Evolutionary conservation across 352 stramenopile genomes (phyloP), one percentile per base, ranked within the genome.

Genomic region (Phytopythium ostracodes): DNA sequence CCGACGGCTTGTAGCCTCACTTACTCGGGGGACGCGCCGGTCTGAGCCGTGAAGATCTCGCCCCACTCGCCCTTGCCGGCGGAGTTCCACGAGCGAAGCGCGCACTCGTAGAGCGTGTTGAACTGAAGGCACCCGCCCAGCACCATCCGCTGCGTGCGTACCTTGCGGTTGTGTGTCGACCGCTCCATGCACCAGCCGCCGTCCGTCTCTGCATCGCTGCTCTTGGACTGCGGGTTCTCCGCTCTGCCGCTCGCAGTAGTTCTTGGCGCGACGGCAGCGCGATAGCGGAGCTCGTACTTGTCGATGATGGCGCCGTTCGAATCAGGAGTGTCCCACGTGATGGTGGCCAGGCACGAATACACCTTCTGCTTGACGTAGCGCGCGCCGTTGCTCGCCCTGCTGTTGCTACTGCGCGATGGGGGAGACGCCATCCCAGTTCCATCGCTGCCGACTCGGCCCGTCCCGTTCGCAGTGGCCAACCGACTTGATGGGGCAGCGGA

Each of bases 241-340:
- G 60, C 54, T 24, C 73, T 73, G 17, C 74, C 68, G 17, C 77
- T 12, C 10, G 10, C 27, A 17, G 5, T 2, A 33, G n/a, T n/a
- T 9, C 33, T 27, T 20, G n/a, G 31, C 2, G 22, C 15, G 51
- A 9, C 33, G 7, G 51, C 20, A 1, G 27, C 44, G 6, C 79
- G 75, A 59, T 87, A 83, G 40, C 80, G 80, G 20, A 88, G 62
- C 66, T 91, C 81, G 67, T 87, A 89, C 59, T 83, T 91, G 51
- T 88, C 73, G 60, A 89, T 88, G 50, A 88, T 72, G 17, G 71
- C 78, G 44, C 81, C 82, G 35, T 91, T 89, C 22, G 79, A 87
- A 20, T 86, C 63, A n/a, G 78, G 79, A 20, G 79, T 86, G 38
- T 78, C 59, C 80, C 80, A 92, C 44, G 60, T 64, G 44, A 81